Evolutionary conservation across 164 flowering plant species (phyloP), one percentile per base, ranked within the genome.

Genomic region (Magnolia officinalis): DNA sequence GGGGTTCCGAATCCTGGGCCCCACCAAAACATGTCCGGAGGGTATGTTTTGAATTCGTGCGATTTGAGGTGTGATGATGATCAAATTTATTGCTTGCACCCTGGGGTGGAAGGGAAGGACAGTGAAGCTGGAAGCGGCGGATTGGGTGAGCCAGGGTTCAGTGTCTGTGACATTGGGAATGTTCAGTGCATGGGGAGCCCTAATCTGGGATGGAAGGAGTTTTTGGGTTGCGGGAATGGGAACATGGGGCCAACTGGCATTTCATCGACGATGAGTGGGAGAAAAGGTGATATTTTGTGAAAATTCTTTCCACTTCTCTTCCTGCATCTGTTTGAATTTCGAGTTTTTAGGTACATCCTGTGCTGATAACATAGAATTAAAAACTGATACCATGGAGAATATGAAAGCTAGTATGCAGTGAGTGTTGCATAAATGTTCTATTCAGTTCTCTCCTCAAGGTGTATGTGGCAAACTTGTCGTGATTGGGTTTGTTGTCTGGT

Each of bases 41-140:
- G 89, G 0, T 84, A 85, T 81, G 84, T 84, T 65, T 71, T 90
- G 84, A 90, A 90, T 75, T 89, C 93, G 0, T 93, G 99, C 83
- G 91, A 92, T 73, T 24, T 91, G 81, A 90, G 83, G 74, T 87
- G 92, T 76, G 82, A 84, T 78, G 82, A 84, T 78, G 98, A 93
- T 83, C 91, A 88, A 81, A 77, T 87, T 31, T 88, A 88, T 78
- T 94, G 98, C 82, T 85, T 85, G 69, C 90, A 84, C 61, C 85
- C 89, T 4, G 88, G 84, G 11, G 70, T 68, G 31, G 92, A 85
- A 8, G 83, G 83, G 16, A 87, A 82, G 78, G 72, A 76, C 73
- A 84, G 74, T 1, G 88, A 87, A 66, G 83, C 63, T 73, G 75
- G 75, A 10, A 82, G 65, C 70, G 74, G 75, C 13, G 81, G 70